A percentile compares a stretch with the other conserved stretches of the same genome.
Evolutionary conservation across 768 basidiomycete species (phyloP).

Genomic region (Phlebiopsis gigantea): DNA sequence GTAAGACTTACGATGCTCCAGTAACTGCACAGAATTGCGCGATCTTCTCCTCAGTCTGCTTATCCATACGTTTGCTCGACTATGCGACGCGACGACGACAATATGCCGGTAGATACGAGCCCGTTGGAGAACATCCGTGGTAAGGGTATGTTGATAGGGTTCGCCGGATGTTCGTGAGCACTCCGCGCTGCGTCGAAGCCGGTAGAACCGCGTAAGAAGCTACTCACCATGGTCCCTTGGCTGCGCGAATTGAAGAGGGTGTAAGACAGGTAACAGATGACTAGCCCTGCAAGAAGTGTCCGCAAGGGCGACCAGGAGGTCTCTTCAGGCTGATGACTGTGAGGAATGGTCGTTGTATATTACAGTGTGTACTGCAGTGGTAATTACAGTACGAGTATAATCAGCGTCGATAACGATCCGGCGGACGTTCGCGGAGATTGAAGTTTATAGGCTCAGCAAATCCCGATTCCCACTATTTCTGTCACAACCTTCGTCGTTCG

Average conservation of each 20-base stretch:
- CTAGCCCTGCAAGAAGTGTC: neutral
- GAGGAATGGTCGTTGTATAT: slow-evolving; percentile 1
- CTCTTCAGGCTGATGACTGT: neutral
- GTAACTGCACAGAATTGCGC: slow-evolving; percentile 62
- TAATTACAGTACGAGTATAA: neutral
- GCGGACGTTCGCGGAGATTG: neutral
- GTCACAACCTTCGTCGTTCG: no score
- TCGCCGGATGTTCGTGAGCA: neutral
- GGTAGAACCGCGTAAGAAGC: neutral
- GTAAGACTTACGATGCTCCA: slow-evolving; percentile 59
- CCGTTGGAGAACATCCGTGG: no score
- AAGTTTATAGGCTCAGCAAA: neutral
- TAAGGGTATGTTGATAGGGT: neutral
- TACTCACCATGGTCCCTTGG: neutral
- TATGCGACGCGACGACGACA: slow-evolving; percentile 7
- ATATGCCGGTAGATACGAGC: no score
- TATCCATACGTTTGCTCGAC: slow-evolving; percentile 13
- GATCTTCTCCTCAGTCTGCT: slow-evolving; percentile 38
- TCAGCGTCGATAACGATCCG: slow-evolving; percentile 2
- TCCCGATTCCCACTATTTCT: neutral
- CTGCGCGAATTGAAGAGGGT: neutral
- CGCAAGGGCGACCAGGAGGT: neutral
- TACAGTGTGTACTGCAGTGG: neutral
- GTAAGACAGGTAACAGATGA: neutral
- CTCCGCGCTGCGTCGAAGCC: neutral